A percentile compares a stretch with the other conserved stretches of the same genome.
Evolutionary conservation across 768 basidiomycete species (phyloP).

Genomic region (Suillus discolor): DNA sequence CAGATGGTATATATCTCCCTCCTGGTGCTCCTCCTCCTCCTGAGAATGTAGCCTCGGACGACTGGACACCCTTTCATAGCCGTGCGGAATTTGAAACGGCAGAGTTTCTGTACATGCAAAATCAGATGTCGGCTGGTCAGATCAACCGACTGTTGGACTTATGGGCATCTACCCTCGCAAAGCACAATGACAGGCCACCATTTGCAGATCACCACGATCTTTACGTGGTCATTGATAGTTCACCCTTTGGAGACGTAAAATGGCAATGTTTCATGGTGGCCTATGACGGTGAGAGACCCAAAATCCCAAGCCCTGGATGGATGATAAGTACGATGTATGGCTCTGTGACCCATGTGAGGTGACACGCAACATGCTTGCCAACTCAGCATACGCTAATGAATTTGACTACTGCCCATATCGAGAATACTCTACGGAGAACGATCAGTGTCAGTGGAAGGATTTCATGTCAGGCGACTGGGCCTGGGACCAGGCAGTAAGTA

Average conservation of each 20-base stretch:
- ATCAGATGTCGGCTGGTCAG: too few species aligned
- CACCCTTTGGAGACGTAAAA: conserved; percentile 26
- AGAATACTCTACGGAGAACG: conserved; percentile 15
- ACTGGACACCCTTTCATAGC: too few species aligned
- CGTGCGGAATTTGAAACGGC: too few species aligned
- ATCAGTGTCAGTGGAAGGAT: conserved; percentile 15
- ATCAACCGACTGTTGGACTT: too few species aligned
- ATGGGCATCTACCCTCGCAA: too few species aligned
- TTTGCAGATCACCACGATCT: conserved; percentile 25
- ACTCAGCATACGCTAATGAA: conserved; percentile 22
- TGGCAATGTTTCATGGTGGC: conserved; percentile 30
- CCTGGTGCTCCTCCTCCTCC: too few species aligned
- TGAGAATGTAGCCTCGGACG: too few species aligned
- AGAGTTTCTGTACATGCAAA: too few species aligned
- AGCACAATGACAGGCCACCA: too few species aligned
- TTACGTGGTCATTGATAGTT: conserved; percentile 27
- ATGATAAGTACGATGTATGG: conserved; percentile 28
- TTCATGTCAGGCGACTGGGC: conserved; percentile 34
- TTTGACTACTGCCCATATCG: conserved; percentile 22
- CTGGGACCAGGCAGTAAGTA: conserved; percentile 34
- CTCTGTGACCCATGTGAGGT: conserved; percentile 22
- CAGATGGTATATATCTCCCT: too few species aligned
- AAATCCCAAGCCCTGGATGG: conserved; percentile 30
- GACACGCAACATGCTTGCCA: conserved; percentile 22
- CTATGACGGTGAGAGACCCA: conserved; percentile 21